phyloP scores from a whole-genome alignment of 1,139 yeast species.

The Debaryomyces coudertii region DNA sequence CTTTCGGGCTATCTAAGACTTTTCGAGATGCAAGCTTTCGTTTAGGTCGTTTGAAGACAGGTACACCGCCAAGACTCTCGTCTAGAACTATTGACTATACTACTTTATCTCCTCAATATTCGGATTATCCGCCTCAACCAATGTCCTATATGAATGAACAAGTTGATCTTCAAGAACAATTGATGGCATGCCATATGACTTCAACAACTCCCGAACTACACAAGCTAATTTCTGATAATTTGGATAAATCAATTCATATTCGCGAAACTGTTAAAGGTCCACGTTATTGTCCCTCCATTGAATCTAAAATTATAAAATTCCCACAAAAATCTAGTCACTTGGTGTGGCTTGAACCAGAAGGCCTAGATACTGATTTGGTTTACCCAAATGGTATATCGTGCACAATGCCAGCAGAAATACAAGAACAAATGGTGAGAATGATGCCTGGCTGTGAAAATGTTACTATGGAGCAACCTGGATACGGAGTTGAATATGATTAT shows the following conservation, averaged over 20 bases:
- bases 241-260: slow-evolving; percentile 85
- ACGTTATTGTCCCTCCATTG: slow-evolving; percentile 95
- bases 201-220: slow-evolving; percentile 78
- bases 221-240: slow-evolving; percentile 64
- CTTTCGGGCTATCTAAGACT: slow-evolving; percentile 85
- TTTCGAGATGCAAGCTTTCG: slow-evolving; percentile 75
- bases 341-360: slow-evolving; percentile 97
- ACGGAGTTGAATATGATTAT: slow-evolving; percentile 97
- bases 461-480: slow-evolving; percentile 88
- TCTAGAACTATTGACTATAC: slow-evolving; percentile 69
- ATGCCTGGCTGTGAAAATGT: slow-evolving; percentile 92
- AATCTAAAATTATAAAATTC: slow-evolving; percentile 82
- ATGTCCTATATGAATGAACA: slow-evolving; percentile 81
- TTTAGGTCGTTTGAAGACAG: slow-evolving; percentile 91
- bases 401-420: slow-evolving; percentile 96
- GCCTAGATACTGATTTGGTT: slow-evolving; percentile 77
- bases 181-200: slow-evolving; percentile 76
- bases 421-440: slow-evolving; percentile 67
- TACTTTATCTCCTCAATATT: slow-evolving; percentile 64
- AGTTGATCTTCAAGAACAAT: slow-evolving; percentile 60
- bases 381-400: slow-evolving; percentile 97
- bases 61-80: slow-evolving; percentile 92
- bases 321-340: slow-evolving; percentile 74
- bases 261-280: slow-evolving; percentile 96
- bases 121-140: slow-evolving; percentile 83